Percentiles rank a stretch among this genome's conserved stretches.
Evolutionary conservation across 345 rosid species (phyloP).

Genomic region (Sapria himalayana): DNA sequence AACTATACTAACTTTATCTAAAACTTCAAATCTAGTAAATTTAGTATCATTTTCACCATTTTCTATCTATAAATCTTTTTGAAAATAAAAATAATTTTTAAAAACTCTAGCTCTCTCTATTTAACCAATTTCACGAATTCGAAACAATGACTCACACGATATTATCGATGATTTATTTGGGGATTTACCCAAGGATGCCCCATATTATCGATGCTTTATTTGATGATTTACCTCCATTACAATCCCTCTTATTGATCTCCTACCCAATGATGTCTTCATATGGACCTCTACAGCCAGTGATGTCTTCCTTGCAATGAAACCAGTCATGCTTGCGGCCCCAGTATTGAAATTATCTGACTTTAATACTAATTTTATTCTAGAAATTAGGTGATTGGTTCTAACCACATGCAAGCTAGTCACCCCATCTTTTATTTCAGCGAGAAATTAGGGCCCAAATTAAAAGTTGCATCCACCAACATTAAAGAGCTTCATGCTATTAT

Average conservation of each 20-base stretch:
- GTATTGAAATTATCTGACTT: background rate
- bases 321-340: background rate
- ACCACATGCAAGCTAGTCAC: background rate
- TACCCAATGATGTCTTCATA: background rate
- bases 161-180: no score
- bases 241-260: background rate
- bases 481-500: background rate
- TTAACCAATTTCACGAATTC: no score
- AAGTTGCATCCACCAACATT: background rate
- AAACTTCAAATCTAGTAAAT: no score
- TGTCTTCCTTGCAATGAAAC: background rate
- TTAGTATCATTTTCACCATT: no score
- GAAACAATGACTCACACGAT: no score
- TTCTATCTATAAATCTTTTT: no score
- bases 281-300: background rate
- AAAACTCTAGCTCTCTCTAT: no score
- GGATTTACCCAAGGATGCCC: no score
- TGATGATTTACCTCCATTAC: background rate
- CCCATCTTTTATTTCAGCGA: conserved; percentile 2
- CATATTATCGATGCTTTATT: background rate
- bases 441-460: background rate
- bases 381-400: background rate
- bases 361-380: background rate
- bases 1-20: no score
- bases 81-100: no score